Evolutionary conservation across 352 stramenopile genomes (phyloP).

Genomic region (Pythium angustatum): DNA sequence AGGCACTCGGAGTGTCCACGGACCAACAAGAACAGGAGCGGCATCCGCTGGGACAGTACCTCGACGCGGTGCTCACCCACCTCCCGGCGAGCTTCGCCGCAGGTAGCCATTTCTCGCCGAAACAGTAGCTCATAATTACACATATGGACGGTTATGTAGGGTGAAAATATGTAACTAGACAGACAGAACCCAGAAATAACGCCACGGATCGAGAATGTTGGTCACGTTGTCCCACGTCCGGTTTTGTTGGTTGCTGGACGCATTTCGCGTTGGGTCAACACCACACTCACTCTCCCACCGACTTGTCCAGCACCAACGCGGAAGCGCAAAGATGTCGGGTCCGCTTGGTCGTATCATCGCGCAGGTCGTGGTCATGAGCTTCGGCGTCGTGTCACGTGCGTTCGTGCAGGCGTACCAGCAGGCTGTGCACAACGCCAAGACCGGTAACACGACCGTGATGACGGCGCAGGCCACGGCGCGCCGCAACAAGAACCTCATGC

Average conservation of each 20-base stretch:
- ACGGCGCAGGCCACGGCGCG: slow-evolving; percentile 57
- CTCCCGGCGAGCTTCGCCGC: slow-evolving; percentile 36
- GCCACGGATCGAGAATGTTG: slow-evolving; percentile 16
- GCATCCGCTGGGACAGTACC: slow-evolving; percentile 51
- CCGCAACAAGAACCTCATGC: slow-evolving; percentile 85
- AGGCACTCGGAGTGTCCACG: slow-evolving; percentile 34
- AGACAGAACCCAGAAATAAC: neutral
- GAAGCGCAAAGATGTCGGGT: slow-evolving; percentile 59
- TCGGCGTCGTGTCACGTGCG: slow-evolving; percentile 79
- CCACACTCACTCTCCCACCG: neutral
- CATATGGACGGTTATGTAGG: neutral
- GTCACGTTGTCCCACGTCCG: slow-evolving; percentile 12
- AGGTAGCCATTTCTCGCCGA: slow-evolving; percentile 17
- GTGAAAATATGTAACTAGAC: neutral
- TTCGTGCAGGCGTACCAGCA: slow-evolving; percentile 90
- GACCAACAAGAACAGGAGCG: slow-evolving; percentile 53
- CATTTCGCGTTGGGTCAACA: too few relatives aligned
- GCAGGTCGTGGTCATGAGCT: slow-evolving; percentile 83
- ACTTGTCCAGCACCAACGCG: slow-evolving; percentile 12
- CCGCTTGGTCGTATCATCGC: slow-evolving; percentile 79
- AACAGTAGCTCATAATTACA: slow-evolving; percentile 13
- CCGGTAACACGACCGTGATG: slow-evolving; percentile 67
- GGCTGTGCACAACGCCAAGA: slow-evolving; percentile 84
- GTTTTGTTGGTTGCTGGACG: slow-evolving; percentile 28
- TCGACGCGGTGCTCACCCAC: slow-evolving; percentile 46